A percentile compares a stretch with the other conserved stretches of the same genome.
These are phyloP conservation scores for Bruguiera hainesii DNA, from an alignment of 441 rosid genomes.

Conservation along the genomic window DNA sequence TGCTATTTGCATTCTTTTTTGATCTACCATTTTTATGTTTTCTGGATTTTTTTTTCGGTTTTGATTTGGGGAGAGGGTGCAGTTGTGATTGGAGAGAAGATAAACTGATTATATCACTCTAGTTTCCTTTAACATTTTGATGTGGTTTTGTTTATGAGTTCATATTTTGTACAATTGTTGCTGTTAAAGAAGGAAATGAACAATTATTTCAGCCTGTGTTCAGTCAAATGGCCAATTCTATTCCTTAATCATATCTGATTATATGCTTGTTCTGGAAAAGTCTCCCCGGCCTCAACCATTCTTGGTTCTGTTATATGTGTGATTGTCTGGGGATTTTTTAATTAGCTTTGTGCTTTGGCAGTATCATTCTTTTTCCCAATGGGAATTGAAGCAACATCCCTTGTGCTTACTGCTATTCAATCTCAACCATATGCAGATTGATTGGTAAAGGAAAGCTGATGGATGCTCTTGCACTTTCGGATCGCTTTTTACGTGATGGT, in stretches of 20 bases:
- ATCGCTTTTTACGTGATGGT: conserved; percentile 91
- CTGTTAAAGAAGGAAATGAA: neutral
- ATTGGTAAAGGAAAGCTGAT: conserved; percentile 84
- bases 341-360: neutral
- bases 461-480: conserved; percentile 99
- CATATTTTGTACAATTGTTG: neutral
- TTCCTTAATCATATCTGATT: neutral
- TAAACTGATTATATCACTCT: neutral
- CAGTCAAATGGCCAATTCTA: neutral
- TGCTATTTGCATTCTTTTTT: conserved; percentile 16
- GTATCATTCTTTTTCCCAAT: neutral
- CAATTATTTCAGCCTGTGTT: neutral
- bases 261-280: conserved; percentile 2
- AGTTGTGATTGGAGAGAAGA: too few relatives aligned
- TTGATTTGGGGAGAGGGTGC: too few relatives aligned
- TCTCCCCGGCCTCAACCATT: neutral
- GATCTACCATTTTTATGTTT: neutral
- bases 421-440: conserved; percentile 44
- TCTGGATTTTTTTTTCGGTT: neutral
- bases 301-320: neutral
- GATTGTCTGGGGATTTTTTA: neutral
- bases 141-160: neutral
- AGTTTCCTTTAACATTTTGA: conserved; percentile 3
- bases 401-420: conserved; percentile 8
- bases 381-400: neutral